Conservation (phyloP, 1,139 yeast species). For the Pichia sp. region DNA sequence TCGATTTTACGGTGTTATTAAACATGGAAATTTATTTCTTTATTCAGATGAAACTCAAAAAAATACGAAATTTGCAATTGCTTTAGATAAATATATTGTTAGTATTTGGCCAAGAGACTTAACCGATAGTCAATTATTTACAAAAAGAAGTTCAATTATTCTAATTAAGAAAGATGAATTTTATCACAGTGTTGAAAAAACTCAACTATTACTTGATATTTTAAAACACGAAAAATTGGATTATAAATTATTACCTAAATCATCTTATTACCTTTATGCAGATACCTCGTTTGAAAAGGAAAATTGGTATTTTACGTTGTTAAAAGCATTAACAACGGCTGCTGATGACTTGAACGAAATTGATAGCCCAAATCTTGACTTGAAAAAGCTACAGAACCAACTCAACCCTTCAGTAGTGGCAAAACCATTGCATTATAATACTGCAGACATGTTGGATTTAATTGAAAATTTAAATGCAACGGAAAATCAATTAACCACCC, state of each 20-base stretch:
- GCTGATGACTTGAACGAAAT: background rate
- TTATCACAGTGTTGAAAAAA: constrained; percentile 16
- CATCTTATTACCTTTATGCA: constrained; percentile 65
- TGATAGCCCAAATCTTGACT: background rate
- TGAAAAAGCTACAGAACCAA: constrained; percentile 17
- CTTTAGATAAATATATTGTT: constrained; percentile 62
- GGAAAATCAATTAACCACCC: constrained; percentile 74
- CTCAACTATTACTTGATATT: constrained; percentile 10
- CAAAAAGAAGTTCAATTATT: constrained; percentile 74
- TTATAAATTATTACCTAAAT: constrained; percentile 37
- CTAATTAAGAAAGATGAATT: constrained; percentile 36
- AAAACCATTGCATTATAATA: constrained; percentile 62
- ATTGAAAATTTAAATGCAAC: constrained; percentile 74
- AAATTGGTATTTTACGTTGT: constrained; percentile 82
- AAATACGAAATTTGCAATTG: constrained; percentile 75
- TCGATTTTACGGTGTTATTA: constrained; percentile 59
- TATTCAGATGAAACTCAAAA: constrained; percentile 62
- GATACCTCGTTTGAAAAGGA: constrained; percentile 80
- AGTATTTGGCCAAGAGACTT: constrained; percentile 78
- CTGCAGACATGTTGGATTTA: constrained; percentile 63
- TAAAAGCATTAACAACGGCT: constrained; percentile 57
- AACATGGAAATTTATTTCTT: constrained; percentile 80
- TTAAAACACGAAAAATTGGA: constrained; percentile 3
- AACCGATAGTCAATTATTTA: constrained; percentile 70
- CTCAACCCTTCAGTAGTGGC: constrained; percentile 55